These are phyloP conservation scores for Guadua angustifolia DNA, from an alignment of 176 grass and related monocot genomes.

Conservation along the genomic window DNA sequence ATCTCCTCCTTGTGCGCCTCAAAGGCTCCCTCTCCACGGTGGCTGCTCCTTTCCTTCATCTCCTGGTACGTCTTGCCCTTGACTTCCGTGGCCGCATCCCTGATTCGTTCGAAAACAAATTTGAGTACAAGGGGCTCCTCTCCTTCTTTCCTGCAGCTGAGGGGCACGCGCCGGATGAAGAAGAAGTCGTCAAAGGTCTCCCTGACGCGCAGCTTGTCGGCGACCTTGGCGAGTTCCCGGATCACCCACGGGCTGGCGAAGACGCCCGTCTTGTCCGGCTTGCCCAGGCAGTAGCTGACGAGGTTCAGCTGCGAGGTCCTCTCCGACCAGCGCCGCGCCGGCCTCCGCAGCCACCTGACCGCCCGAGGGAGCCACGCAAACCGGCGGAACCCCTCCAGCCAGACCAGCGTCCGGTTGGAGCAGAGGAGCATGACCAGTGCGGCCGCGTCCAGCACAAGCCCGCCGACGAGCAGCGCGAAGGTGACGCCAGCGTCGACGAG, in stretches of 20 bases:
- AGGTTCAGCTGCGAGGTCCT: constrained; percentile 45
- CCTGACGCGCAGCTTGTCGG: too few species aligned
- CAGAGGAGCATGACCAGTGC: constrained; percentile 42
- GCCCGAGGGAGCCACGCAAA: not conserved
- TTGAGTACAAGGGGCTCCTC: too few species aligned
- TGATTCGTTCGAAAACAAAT: too few species aligned
- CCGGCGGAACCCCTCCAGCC: not conserved
- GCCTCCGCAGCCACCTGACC: not conserved
- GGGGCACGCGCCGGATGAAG: constrained; percentile 8
- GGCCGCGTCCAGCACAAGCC: constrained; percentile 32
- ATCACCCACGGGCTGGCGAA: too few species aligned
- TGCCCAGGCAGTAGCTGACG: constrained; percentile 12
- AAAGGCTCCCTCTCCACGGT: too few species aligned
- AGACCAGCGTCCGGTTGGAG: constrained; percentile 25
- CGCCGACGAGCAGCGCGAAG: constrained; percentile 55
- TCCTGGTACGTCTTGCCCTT: too few species aligned
- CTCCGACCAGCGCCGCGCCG: constrained; percentile 30
- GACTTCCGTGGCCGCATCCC: too few species aligned
- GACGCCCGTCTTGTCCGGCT: too few species aligned
- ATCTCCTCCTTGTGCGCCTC: too few species aligned
- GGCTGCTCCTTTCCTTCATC: too few species aligned
- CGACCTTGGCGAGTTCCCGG: too few species aligned
- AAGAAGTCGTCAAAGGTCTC: constrained; percentile 32
- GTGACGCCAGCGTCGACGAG: constrained; percentile 49
- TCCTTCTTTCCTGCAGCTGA: too few species aligned